Base-by-base conservation (phyloP, 2,329 filamentous ascomycete genomes). In the Didymella glomerata region DNA sequence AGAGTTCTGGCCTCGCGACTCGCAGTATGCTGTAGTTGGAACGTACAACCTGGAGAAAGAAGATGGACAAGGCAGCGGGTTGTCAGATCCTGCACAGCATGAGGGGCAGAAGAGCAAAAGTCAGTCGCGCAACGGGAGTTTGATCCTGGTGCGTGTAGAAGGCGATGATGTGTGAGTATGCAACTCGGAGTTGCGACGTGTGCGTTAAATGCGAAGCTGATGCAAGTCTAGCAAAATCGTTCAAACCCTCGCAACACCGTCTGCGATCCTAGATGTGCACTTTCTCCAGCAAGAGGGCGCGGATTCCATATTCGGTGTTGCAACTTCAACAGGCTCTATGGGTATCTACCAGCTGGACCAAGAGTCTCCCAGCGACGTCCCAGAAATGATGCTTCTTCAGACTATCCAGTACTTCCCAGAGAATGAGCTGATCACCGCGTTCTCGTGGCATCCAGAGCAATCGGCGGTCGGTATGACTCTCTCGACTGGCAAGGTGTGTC, bases 191-290 rank as follows among this genome's bases (percentile, higher is more conserved):
- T 27, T 40, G 14, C n/a, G 40, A 30, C 10, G 1, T 9, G 9
- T 20, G 16, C 27, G 22, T 8, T 36, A 25, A 7, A 16, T 22
- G 30, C 32, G 16, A 47, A 57, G 22, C 63, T 51, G 8, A 47
- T 28, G 5, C 34, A 14, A 8, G 10, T 11, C 24, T 57, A 71
- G 69, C 56, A 54, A 69, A 20, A 67, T 84, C 55, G 69, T 89
- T 4, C 86, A 91, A 70, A 88, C 84, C 1, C 63, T 88, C 4
- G 70, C 80, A 5, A 87, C 90, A 22, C 84, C 87, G 4, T 92
- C 88, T 51, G 93, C 92, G 6, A 84, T 97, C 27, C 84, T 97
- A 52, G 93, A 97, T 73, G 81, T 97, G 28, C 91, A 93, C 67
- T 98, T 97, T 75, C 86, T 68, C 3, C 86, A 85, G 1, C 71